phyloP scores from a whole-genome alignment of 1,284 basidiomycete genomes.

The Apiotrichum brassicae region DNA sequence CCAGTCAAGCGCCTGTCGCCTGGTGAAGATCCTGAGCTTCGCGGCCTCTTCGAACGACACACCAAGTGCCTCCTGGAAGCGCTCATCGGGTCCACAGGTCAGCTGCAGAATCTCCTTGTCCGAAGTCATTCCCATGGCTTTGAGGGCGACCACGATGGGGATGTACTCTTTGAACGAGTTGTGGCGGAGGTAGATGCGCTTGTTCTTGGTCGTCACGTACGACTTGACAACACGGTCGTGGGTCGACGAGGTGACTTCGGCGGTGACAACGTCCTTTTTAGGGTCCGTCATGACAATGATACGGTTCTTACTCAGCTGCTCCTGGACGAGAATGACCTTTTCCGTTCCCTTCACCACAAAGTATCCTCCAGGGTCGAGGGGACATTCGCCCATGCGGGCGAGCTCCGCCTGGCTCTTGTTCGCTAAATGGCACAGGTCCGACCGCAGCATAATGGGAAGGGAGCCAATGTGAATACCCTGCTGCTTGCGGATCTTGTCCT shows the following conservation, averaged over 20 bases:
- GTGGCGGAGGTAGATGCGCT: conserved; percentile 92
- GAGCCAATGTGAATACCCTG: conserved; percentile 85
- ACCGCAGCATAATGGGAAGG: conserved; percentile 93
- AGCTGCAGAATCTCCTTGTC: conserved; percentile 97
- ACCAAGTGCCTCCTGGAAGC: conserved; percentile 81
- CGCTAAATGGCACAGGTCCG: conserved; percentile 86
- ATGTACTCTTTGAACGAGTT: conserved; percentile 98
- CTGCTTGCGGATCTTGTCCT: conserved; percentile 76
- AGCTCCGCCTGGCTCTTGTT: conserved; percentile 72
- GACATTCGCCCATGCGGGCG: conserved; percentile 91
- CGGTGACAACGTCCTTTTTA: conserved; percentile 86
- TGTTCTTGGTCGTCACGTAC: conserved; percentile 91
- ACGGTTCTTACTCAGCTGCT: conserved; percentile 97
- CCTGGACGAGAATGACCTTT: conserved; percentile 98
- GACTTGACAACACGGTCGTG: conserved; percentile 99
- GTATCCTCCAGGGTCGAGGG: conserved; percentile 96
- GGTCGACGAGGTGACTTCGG: conserved; percentile 97
- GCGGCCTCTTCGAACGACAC: conserved; percentile 92
- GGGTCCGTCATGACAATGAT: conserved; percentile 96
- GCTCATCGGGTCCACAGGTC: conserved; percentile 86
- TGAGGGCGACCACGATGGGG: conserved; percentile 92
- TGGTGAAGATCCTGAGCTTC: conserved; percentile 76
- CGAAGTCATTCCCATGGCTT: conserved; percentile 91
- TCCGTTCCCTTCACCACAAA: conserved; percentile 99
- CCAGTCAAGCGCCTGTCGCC: conserved; percentile 90